Conservation (phyloP, 2,329 filamentous ascomycete species). For the Botrytis fragariae region DNA sequence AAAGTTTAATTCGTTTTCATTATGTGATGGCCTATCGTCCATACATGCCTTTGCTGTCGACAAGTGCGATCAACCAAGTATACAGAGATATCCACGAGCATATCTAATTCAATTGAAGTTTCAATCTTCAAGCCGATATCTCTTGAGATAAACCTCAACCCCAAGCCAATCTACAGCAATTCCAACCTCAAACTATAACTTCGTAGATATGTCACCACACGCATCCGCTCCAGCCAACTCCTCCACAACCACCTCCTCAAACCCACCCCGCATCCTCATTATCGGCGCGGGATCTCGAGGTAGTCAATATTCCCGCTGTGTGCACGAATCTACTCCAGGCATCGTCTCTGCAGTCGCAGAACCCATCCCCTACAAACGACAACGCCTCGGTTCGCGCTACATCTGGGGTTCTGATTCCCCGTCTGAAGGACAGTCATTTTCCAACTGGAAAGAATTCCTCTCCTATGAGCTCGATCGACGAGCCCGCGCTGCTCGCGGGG, state of each 20-base stretch:
- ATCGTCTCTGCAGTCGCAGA: slow-evolving; percentile 78
- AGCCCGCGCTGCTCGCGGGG: slow-evolving; percentile 48
- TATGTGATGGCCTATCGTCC: neutral
- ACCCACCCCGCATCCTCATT: slow-evolving; percentile 67
- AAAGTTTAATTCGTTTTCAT: neutral
- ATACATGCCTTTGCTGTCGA: neutral
- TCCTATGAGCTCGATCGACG: slow-evolving; percentile 66
- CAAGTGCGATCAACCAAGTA: neutral
- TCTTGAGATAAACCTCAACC: neutral
- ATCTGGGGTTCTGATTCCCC: slow-evolving; percentile 63
- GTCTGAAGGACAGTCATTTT: slow-evolving; percentile 64
- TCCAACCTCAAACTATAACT: neutral
- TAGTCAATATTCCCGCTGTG: slow-evolving; percentile 67
- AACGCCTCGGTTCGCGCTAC: slow-evolving; percentile 65
- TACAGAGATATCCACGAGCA: neutral
- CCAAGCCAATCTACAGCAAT: neutral
- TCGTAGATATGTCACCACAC: slow-evolving; percentile 34
- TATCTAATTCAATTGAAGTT: neutral
- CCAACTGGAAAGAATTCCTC: slow-evolving; percentile 73
- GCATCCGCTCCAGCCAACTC: slow-evolving; percentile 26
- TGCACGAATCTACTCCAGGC: slow-evolving; percentile 62
- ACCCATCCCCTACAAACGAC: slow-evolving; percentile 73
- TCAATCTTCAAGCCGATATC: neutral
- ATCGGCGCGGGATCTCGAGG: slow-evolving; percentile 83
- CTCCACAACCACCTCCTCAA: slow-evolving; percentile 29